Evolutionary conservation across 805 yeast genomes (phyloP).

Genomic region (Yarrowia osloensis): DNA sequence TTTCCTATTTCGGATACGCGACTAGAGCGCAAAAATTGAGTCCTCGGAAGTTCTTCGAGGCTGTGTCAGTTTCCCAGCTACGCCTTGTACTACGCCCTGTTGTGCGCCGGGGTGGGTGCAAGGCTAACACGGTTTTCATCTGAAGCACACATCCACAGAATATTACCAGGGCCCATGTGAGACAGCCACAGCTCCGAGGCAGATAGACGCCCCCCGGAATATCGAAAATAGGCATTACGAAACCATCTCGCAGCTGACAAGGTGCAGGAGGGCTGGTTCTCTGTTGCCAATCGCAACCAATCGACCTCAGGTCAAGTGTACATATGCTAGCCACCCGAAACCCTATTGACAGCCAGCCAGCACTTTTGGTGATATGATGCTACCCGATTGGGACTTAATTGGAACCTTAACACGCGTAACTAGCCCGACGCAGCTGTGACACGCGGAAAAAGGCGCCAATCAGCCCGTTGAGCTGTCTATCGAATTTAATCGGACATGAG

Average conservation of each 20-base stretch:
- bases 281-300: not conserved
- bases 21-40: not conserved
- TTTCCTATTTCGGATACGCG: conserved; percentile 9
- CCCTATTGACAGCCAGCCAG: not conserved
- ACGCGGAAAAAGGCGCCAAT: conserved; percentile 6
- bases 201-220: not conserved
- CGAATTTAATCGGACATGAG: not conserved
- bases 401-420: not conserved
- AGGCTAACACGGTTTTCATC: not conserved
- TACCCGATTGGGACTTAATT: conserved; percentile 23
- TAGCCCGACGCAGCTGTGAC: not conserved
- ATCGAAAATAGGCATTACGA: not conserved
- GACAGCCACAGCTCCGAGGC: not conserved
- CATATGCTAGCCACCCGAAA: conserved; percentile 25
- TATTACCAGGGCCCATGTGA: not conserved
- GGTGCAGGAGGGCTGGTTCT: conserved; percentile 7
- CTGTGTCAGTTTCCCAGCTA: not conserved
- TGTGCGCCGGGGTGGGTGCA: not conserved
- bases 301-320: not conserved
- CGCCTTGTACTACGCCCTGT: not conserved
- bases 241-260: not conserved
- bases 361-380: not conserved
- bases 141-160: no score
- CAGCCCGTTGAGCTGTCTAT: not conserved
- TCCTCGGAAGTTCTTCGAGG: not conserved